These are phyloP conservation scores for Ceratocystis huliohia DNA, from an alignment of 2,329 filamentous ascomycete genomes.

Conservation along the genomic window DNA sequence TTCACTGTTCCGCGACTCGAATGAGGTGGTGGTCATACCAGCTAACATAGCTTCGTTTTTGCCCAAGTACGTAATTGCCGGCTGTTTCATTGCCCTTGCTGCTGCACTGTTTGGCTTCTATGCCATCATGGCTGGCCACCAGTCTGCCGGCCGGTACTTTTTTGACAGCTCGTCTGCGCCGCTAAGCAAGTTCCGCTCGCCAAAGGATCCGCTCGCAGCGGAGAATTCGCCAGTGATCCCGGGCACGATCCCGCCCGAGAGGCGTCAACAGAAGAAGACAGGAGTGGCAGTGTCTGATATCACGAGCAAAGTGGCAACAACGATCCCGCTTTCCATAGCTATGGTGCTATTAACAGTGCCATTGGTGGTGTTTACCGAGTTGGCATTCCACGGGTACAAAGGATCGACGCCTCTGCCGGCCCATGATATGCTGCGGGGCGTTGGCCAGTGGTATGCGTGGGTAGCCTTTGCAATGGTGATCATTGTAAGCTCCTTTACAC, in stretches of 20 bases:
- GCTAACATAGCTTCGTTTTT: slow-evolving; percentile 18
- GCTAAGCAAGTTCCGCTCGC: slow-evolving; percentile 13
- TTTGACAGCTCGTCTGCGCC: slow-evolving; percentile 14
- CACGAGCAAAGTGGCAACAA: slow-evolving; percentile 4
- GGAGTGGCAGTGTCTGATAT: slow-evolving; percentile 10
- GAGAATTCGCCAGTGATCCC: slow-evolving; percentile 20
- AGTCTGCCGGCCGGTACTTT: slow-evolving; percentile 19
- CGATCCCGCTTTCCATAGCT: slow-evolving; percentile 17
- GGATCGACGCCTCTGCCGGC: slow-evolving; percentile 17
- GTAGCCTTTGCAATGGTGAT: slow-evolving; percentile 17
- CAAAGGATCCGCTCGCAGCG: slow-evolving; percentile 15
- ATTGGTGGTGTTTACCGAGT: slow-evolving; percentile 18
- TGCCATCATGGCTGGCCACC: slow-evolving; percentile 19
- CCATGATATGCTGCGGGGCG: slow-evolving; percentile 4
- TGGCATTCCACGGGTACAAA: slow-evolving; percentile 18
- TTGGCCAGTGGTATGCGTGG: slow-evolving; percentile 20
- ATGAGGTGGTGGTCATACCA: slow-evolving; percentile 17
- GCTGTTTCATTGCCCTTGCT: slow-evolving; percentile 17
- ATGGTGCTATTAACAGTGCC: slow-evolving; percentile 17
- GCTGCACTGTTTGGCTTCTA: slow-evolving; percentile 16
- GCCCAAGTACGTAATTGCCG: slow-evolving; percentile 19
- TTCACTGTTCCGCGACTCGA: slow-evolving; percentile 16
- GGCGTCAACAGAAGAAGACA: slow-evolving; percentile 12
- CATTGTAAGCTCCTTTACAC: slow-evolving; percentile 18
- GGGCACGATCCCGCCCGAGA: slow-evolving; percentile 19